A percentile compares a stretch with the other conserved stretches of the same genome.
Conservation (phyloP, 2,329 filamentous ascomycete species). For the Mariannaea sp. region DNA sequence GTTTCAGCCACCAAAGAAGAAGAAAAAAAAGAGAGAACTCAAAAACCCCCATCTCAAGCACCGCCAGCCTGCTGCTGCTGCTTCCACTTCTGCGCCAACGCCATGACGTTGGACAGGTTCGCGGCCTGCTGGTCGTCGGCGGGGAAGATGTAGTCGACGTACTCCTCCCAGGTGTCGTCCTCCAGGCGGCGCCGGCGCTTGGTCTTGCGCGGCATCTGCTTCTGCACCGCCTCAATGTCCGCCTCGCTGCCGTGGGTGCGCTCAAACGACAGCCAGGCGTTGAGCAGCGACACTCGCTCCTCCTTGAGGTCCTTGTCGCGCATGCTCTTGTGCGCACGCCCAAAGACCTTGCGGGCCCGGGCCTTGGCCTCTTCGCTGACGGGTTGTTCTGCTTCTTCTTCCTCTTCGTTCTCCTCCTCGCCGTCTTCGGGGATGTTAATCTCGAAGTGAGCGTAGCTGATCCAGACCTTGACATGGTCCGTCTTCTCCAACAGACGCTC, state of each 20-base stretch:
- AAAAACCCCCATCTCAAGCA: slow-evolving; percentile 23
- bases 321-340: slow-evolving; percentile 83
- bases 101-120: slow-evolving; percentile 81
- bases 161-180: slow-evolving; percentile 92
- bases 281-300: slow-evolving; percentile 89
- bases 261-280: slow-evolving; percentile 93
- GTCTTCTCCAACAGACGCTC: slow-evolving; percentile 92
- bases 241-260: slow-evolving; percentile 75
- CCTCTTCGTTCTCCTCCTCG: slow-evolving; percentile 64
- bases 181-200: slow-evolving; percentile 93
- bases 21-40: background rate
- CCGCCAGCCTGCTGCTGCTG: slow-evolving; percentile 53
- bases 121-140: slow-evolving; percentile 88
- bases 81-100: slow-evolving; percentile 89
- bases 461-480: slow-evolving; percentile 99
- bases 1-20: too few relatives aligned
- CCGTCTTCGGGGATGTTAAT: slow-evolving; percentile 86
- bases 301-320: slow-evolving; percentile 90
- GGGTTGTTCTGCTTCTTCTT: slow-evolving; percentile 69
- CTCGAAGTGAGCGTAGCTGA: slow-evolving; percentile 97
- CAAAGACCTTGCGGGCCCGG: slow-evolving; percentile 82
- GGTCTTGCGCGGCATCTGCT: slow-evolving; percentile 89
- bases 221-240: slow-evolving; percentile 82
- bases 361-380: slow-evolving; percentile 84
- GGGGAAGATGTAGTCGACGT: slow-evolving; percentile 96